Conservation (phyloP, 2,329 filamentous ascomycete species). For the Colletotrichum tropicicola region DNA sequence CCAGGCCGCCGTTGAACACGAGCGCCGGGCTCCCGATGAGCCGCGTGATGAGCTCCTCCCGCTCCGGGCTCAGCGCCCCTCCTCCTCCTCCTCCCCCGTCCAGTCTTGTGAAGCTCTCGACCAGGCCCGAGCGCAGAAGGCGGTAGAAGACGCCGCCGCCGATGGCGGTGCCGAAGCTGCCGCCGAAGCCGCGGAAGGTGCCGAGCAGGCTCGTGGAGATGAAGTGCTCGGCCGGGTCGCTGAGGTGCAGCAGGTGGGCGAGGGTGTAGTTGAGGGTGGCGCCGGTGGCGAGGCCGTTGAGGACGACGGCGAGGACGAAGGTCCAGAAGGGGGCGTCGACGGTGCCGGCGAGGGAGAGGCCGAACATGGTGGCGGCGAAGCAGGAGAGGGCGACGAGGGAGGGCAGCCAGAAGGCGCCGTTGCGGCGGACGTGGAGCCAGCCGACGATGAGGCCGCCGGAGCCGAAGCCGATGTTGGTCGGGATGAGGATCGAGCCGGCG, state of each 20-base stretch:
- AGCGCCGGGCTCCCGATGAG: conserved; percentile 61
- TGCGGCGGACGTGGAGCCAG: conserved; percentile 77
- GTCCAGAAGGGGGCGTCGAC: conserved; percentile 56
- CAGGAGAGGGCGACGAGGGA: conserved; percentile 67
- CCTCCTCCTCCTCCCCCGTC: conserved; percentile 48
- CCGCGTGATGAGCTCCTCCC: conserved; percentile 51
- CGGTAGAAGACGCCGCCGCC: conserved; percentile 80
- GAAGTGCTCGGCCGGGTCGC: conserved; percentile 72
- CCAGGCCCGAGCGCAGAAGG: conserved; percentile 63
- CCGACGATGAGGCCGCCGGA: conserved; percentile 78
- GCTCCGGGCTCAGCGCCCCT: conserved; percentile 43
- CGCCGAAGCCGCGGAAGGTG: conserved; percentile 84
- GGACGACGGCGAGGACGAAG: conserved; percentile 70
- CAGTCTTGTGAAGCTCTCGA: conserved; percentile 62
- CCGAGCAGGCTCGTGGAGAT: conserved; percentile 79
- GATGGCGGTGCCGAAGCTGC: conserved; percentile 82
- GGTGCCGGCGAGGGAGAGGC: conserved; percentile 64
- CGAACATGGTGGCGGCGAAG: conserved; percentile 68
- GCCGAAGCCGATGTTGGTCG: conserved; percentile 84
- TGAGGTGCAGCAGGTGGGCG: conserved; percentile 81
- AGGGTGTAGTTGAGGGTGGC: conserved; percentile 82
- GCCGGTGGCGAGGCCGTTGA: conserved; percentile 78
- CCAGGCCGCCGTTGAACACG: conserved; percentile 54
- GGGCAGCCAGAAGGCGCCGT: conserved; percentile 77
- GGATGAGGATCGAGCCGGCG: conserved; percentile 80